Percentiles rank a stretch among this genome's conserved stretches.
Evolutionary conservation across 768 basidiomycete genomes (phyloP).

Genomic region (Paxillus rubicundulus): DNA sequence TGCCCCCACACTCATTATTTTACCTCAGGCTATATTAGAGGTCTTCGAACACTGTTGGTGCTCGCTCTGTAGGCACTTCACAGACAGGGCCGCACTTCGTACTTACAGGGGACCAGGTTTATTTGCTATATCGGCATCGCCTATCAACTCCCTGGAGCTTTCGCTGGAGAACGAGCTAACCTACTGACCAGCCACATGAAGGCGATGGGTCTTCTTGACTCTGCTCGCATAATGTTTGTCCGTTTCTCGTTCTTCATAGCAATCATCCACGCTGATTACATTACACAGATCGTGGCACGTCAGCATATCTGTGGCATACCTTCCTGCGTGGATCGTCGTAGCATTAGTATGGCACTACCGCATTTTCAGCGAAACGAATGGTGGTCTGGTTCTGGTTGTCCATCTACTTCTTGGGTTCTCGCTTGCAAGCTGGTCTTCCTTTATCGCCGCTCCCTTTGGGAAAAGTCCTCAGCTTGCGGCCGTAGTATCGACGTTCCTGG

Average conservation of each 20-base stretch:
- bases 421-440: constrained; percentile 70
- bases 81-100: neutral
- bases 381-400: constrained; percentile 56
- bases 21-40: constrained; percentile 55
- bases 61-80: constrained; percentile 54
- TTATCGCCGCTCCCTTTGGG: constrained; percentile 66
- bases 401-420: constrained; percentile 67
- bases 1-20: constrained; percentile 2
- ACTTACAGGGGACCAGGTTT: constrained; percentile 43
- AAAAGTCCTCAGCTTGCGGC: constrained; percentile 74
- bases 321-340: constrained; percentile 75
- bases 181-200: constrained; percentile 70
- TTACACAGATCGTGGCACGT: constrained; percentile 56
- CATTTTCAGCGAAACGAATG: constrained; percentile 62
- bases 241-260: neutral
- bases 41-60: constrained; percentile 59
- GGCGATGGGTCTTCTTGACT: constrained; percentile 75
- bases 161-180: constrained; percentile 62
- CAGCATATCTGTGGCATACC: constrained; percentile 61
- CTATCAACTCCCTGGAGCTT: constrained; percentile 74
- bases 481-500: constrained; percentile 60
- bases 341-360: constrained; percentile 61
- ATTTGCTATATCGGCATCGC: constrained; percentile 69
- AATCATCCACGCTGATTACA: neutral
- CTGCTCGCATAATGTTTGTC: constrained; percentile 58